These are phyloP conservation scores for Sphenostylis stenocarpa DNA, from an alignment of 306 rosid genomes.

Conservation along the genomic window DNA sequence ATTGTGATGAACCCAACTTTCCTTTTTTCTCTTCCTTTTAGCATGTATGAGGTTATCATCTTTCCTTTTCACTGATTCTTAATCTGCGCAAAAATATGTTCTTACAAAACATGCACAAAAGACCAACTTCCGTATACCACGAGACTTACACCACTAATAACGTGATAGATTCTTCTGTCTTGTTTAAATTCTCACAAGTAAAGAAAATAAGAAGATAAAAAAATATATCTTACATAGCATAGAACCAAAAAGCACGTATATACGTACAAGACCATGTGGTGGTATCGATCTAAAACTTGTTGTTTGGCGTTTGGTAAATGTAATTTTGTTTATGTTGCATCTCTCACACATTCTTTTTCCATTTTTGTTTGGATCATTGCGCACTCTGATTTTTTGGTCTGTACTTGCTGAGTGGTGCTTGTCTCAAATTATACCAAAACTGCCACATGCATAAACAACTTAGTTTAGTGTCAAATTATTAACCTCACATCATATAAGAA, in stretches of 20 bases:
- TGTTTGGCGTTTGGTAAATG: slow-evolving; percentile 38
- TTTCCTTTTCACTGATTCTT: slow-evolving; percentile 32
- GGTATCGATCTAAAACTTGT: slow-evolving; percentile 15
- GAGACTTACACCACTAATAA: background rate
- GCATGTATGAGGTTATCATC: slow-evolving; percentile 5
- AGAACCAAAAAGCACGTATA: background rate
- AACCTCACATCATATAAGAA: background rate
- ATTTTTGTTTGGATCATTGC: slow-evolving; percentile 10
- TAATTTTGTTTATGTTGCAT: slow-evolving; percentile 22
- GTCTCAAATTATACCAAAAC: slow-evolving; percentile 3
- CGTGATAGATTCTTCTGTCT: background rate
- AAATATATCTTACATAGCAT: background rate
- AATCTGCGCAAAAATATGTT: background rate
- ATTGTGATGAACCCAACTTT: slow-evolving; percentile 21
- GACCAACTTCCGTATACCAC: background rate
- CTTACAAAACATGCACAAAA: background rate
- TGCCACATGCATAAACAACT: slow-evolving; percentile 5
- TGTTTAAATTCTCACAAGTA: no score
- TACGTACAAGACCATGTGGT: slow-evolving; percentile 27
- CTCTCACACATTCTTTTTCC: background rate
- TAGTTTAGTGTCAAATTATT: background rate
- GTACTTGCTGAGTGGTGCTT: background rate
- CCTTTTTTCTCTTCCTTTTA: background rate
- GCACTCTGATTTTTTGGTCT: slow-evolving; percentile 25
- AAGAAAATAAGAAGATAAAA: no score